phyloP scores from a whole-genome alignment of 169 alveolate genomes.

The Eimeria zaria region DNA sequence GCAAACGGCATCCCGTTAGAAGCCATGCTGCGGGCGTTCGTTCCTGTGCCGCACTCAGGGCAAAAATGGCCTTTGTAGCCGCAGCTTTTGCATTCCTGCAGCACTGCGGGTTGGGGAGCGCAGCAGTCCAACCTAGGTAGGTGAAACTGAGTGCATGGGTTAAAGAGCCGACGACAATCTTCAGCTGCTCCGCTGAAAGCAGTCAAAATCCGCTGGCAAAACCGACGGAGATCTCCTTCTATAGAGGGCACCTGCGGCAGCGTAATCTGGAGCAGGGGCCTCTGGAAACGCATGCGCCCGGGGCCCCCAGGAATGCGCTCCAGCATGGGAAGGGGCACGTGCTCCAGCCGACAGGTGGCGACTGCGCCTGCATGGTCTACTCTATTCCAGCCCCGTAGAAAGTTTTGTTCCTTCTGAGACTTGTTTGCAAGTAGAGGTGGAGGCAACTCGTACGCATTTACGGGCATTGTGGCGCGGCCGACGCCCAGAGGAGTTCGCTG shows the following conservation, averaged over 20 bases:
- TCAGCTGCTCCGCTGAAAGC: conserved; percentile 76
- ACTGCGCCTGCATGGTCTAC: conserved; percentile 75
- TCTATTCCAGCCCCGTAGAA: conserved; percentile 41
- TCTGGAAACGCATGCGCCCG: not conserved
- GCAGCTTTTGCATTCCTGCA: conserved; percentile 61
- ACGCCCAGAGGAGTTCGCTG: not conserved
- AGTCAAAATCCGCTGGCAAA: conserved; percentile 32
- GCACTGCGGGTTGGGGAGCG: conserved; percentile 44
- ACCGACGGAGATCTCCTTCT: conserved; percentile 56
- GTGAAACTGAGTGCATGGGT: conserved; percentile 32
- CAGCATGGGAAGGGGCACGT: conserved; percentile 76
- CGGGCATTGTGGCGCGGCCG: conserved; percentile 54
- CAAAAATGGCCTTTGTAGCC: conserved; percentile 69
- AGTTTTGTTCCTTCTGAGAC: conserved; percentile 8
- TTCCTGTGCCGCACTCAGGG: conserved; percentile 68
- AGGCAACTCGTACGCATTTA: conserved; percentile 27
- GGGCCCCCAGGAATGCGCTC: conserved; percentile 66
- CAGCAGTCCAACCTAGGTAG: conserved; percentile 50
- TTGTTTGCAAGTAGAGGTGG: conserved; percentile 30
- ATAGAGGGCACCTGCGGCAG: conserved; percentile 55
- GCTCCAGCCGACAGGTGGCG: conserved; percentile 61
- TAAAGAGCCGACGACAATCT: conserved; percentile 66
- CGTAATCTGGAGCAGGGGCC: conserved; percentile 42
- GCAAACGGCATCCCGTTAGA: conserved; percentile 16
- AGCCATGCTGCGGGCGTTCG: conserved; percentile 3